A percentile compares a stretch with the other conserved stretches of the same genome.
Conservation (phyloP, 306 rosid species). For the Ammopiptanthus mongolicus region DNA sequence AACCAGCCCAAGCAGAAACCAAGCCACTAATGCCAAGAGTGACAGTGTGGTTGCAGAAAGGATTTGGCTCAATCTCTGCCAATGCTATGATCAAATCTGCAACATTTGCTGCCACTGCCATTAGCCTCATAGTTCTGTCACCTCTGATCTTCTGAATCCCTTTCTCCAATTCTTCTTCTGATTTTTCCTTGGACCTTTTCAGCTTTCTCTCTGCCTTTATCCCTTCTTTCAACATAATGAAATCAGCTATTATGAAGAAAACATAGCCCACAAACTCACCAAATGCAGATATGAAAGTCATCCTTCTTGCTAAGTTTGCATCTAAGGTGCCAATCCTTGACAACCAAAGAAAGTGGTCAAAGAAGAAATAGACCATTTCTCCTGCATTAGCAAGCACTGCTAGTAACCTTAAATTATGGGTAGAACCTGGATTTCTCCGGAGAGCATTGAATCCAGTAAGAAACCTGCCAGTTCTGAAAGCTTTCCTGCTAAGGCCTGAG, state of each 20-base stretch:
- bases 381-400: slow-evolving; percentile 74
- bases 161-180: slow-evolving; percentile 26
- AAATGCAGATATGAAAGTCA: slow-evolving; percentile 81
- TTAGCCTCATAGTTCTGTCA: slow-evolving; percentile 86
- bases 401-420: slow-evolving; percentile 37
- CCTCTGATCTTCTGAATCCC: slow-evolving; percentile 42
- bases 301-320: slow-evolving; percentile 47
- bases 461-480: slow-evolving; percentile 77
- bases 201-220: slow-evolving; percentile 52
- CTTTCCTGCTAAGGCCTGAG: slow-evolving; percentile 81
- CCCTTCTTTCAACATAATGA: slow-evolving; percentile 55
- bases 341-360: slow-evolving; percentile 91
- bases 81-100: slow-evolving; percentile 81
- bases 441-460: slow-evolving; percentile 76
- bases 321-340: slow-evolving; percentile 76
- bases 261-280: slow-evolving; percentile 89
- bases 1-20: slow-evolving; percentile 99
- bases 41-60: slow-evolving; percentile 71
- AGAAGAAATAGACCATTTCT: slow-evolving; percentile 90
- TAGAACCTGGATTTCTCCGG: slow-evolving; percentile 63
- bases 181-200: slow-evolving; percentile 3
- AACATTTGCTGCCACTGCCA: slow-evolving; percentile 87
- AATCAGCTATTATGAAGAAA: slow-evolving; percentile 73
- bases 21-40: slow-evolving; percentile 90
- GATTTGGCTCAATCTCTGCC: slow-evolving; percentile 93